Evolutionary conservation across 257 asterid genomes (phyloP).

Genomic region (Echites panduratus): DNA sequence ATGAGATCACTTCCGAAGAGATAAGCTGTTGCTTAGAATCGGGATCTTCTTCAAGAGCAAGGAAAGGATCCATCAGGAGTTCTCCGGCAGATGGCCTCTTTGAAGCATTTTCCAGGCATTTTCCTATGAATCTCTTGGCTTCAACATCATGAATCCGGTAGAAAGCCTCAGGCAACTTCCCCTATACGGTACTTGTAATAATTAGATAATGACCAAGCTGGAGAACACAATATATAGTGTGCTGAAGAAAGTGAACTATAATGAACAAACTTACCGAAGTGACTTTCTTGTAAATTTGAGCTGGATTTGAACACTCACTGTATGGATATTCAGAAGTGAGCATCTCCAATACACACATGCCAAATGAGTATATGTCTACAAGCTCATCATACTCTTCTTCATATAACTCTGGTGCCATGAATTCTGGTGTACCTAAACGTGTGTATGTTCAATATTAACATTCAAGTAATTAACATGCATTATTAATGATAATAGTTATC

Average conservation of each 20-base stretch:
- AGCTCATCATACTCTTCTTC: constrained; percentile 81
- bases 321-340: constrained; percentile 76
- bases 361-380: constrained; percentile 74
- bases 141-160: constrained; percentile 46
- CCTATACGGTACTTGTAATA: too few species aligned
- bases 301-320: constrained; percentile 76
- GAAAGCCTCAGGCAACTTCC: constrained; percentile 59
- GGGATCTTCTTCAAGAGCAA: constrained; percentile 35
- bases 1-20: constrained; percentile 8
- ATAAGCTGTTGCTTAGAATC: constrained; percentile 20
- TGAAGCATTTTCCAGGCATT: constrained; percentile 51
- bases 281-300: constrained; percentile 93
- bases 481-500: too few species aligned
- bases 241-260: background rate
- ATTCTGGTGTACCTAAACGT: constrained; percentile 73
- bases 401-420: constrained; percentile 82
- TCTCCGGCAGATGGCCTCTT: constrained; percentile 63
- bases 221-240: background rate
- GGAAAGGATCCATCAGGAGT: constrained; percentile 62
- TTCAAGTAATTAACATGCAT: too few species aligned
- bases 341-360: constrained; percentile 82
- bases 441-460: too few species aligned
- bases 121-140: constrained; percentile 63
- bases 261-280: constrained; percentile 43
- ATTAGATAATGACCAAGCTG: background rate